Conservation (phyloP, 2,329 filamentous ascomycete species). For the Pyrenophora seminiperda region DNA sequence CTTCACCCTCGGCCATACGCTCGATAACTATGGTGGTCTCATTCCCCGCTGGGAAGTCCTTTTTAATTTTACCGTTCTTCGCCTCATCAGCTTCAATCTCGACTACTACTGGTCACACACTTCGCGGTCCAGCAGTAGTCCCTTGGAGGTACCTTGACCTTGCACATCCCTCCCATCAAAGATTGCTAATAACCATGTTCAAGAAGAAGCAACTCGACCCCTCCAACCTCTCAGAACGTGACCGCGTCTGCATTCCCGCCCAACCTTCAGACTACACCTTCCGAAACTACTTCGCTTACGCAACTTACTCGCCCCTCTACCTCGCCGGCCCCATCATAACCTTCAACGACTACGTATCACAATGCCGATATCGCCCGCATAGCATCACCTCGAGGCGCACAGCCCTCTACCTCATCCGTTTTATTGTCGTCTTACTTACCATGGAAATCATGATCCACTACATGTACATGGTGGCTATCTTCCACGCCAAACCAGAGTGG, state of each 20-base stretch:
- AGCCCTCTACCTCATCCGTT: conserved; percentile 80
- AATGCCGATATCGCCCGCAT: conserved; percentile 73
- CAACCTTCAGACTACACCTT: conserved; percentile 73
- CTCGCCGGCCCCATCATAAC: conserved; percentile 91
- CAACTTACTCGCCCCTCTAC: conserved; percentile 91
- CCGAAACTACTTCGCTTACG: conserved; percentile 86
- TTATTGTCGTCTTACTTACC: conserved; percentile 75
- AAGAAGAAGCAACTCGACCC: conserved; percentile 99
- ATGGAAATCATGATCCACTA: conserved; percentile 90
- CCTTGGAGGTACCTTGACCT: conserved; percentile 81
- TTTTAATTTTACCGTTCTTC: conserved; percentile 93
- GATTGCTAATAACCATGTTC: conserved; percentile 62
- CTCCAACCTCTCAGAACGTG: conserved; percentile 81
- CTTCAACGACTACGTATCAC: conserved; percentile 97
- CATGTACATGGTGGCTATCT: conserved; percentile 92
- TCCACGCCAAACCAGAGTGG: conserved; percentile 80
- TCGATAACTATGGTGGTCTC: conserved; percentile 83
- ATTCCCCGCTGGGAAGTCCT: conserved; percentile 93
- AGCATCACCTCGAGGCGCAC: conserved; percentile 75
- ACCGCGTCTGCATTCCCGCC: conserved; percentile 80
- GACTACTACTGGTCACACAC: conserved; percentile 94
- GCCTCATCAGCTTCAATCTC: conserved; percentile 94
- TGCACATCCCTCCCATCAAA: background rate
- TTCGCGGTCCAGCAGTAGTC: conserved; percentile 64
- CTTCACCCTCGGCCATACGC: conserved; percentile 67